Conservation (phyloP, 148 eudicot genomes). For the Agrostemma githago region DNA sequence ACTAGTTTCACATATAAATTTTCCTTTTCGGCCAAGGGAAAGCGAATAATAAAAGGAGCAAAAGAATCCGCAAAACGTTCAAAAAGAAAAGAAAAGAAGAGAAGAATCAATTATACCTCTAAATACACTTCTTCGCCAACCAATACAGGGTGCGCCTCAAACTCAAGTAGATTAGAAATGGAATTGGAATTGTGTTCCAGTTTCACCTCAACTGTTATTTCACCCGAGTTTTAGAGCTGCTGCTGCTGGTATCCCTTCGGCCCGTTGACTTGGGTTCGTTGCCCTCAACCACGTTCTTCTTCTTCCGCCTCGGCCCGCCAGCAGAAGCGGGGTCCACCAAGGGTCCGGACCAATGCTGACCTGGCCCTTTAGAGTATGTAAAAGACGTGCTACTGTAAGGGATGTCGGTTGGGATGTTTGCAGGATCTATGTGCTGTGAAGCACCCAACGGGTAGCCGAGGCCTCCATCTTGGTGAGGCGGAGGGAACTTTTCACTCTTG, state of each 20-base stretch:
- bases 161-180: constrained; percentile 13
- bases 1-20: constrained; percentile 17
- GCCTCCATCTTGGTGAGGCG: constrained; percentile 96
- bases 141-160: constrained; percentile 9
- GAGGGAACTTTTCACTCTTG: constrained; percentile 98
- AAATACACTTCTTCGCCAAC: constrained; percentile 16
- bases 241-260: constrained; percentile 29
- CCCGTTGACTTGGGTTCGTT: constrained; percentile 30
- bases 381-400: constrained; percentile 74
- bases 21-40: neutral
- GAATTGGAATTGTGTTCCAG: constrained; percentile 3
- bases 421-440: constrained; percentile 89
- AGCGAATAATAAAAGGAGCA: neutral
- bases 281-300: constrained; percentile 33
- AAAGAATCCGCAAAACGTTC: neutral
- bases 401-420: constrained; percentile 64
- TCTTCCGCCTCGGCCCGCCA: constrained; percentile 53
- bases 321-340: constrained; percentile 64
- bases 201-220: constrained; percentile 20
- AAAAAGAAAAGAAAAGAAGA: neutral
- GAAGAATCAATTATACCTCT: constrained; percentile 26
- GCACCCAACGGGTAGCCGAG: constrained; percentile 82
- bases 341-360: constrained; percentile 93
- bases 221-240: constrained; percentile 32
- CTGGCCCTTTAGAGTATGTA: constrained; percentile 53